Conservation (phyloP, 1,139 yeast species). For the Yamadazyma diospyri region DNA sequence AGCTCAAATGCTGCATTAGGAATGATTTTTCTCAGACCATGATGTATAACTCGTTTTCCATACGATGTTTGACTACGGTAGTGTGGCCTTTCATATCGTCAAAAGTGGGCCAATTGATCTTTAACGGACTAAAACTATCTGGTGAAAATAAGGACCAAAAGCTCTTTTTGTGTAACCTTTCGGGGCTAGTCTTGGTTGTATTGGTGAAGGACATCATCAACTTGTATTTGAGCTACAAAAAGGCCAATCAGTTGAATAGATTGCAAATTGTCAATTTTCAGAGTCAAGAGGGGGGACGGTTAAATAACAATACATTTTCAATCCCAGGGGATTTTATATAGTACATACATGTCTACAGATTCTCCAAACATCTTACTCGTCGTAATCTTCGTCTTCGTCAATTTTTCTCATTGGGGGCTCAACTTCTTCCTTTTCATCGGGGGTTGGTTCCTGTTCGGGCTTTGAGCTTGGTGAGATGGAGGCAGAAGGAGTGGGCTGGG, state of each 20-base stretch:
- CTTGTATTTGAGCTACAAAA: slow-evolving; percentile 27
- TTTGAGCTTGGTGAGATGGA: slow-evolving; percentile 8
- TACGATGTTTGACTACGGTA: slow-evolving; percentile 31
- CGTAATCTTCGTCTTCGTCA: slow-evolving; percentile 82
- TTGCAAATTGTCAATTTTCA: slow-evolving; percentile 16
- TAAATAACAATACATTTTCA: slow-evolving; percentile 4
- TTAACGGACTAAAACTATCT: slow-evolving; percentile 8
- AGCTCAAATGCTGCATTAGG: slow-evolving; percentile 30
- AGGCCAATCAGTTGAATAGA: slow-evolving; percentile 22
- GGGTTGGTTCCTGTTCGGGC: slow-evolving; percentile 18
- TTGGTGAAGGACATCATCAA: slow-evolving; percentile 32
- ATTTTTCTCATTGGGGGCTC: slow-evolving; percentile 75
- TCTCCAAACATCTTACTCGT: slow-evolving; percentile 49
- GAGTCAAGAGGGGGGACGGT: neutral
- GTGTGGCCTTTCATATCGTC: slow-evolving; percentile 42
- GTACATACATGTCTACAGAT: slow-evolving; percentile 3
- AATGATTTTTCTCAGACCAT: slow-evolving; percentile 34
- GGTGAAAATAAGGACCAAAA: slow-evolving; percentile 22
- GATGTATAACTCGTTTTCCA: slow-evolving; percentile 22
- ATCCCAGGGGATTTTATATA: slow-evolving; percentile 5
- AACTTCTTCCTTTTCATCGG: slow-evolving; percentile 35
- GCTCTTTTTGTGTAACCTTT: slow-evolving; percentile 29
- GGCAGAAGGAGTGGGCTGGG: slow-evolving; percentile 4
- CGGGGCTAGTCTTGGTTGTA: slow-evolving; percentile 33
- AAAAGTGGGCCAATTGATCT: slow-evolving; percentile 28